Evolutionary conservation across 2,329 filamentous ascomycete species (phyloP).

Genomic region (Cryphonectria parasitica): DNA sequence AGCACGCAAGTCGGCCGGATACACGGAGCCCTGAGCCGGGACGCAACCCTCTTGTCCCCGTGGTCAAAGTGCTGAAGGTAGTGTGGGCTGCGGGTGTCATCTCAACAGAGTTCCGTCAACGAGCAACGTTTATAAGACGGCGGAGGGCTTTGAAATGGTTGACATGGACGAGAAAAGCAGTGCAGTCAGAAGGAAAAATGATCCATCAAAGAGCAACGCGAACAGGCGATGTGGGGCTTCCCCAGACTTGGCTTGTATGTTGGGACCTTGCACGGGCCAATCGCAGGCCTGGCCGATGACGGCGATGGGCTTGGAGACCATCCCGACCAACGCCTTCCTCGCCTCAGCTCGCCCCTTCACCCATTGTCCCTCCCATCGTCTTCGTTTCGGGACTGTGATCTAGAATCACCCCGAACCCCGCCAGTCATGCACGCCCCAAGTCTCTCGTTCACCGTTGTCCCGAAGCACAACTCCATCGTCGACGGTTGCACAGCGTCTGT

Average conservation of each 20-base stretch:
- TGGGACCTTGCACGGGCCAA: not conserved
- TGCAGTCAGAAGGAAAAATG: not conserved
- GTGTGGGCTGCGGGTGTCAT: not conserved
- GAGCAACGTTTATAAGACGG: not conserved
- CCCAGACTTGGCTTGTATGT: not conserved
- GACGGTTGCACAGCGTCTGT: slow-evolving; percentile 13
- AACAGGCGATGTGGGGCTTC: not conserved
- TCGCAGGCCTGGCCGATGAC: not conserved
- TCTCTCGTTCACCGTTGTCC: not conserved
- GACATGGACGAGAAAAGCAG: not conserved
- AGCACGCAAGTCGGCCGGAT: slow-evolving; percentile 2
- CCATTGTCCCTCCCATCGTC: not conserved
- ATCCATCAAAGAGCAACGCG: not conserved
- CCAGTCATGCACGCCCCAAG: not conserved
- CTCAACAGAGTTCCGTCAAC: not conserved
- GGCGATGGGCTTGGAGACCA: not conserved
- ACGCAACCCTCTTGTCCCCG: not conserved
- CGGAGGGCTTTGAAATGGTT: not conserved
- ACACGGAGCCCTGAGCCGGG: not conserved
- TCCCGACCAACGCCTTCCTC: not conserved
- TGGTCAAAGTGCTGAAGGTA: not conserved
- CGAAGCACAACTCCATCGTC: not conserved
- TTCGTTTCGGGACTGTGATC: not conserved
- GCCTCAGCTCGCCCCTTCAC: not conserved
- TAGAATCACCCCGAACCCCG: not conserved